Base-by-base conservation (phyloP, 371 early-diverging fungal genomes). In the Mortierella sp. region DNA sequence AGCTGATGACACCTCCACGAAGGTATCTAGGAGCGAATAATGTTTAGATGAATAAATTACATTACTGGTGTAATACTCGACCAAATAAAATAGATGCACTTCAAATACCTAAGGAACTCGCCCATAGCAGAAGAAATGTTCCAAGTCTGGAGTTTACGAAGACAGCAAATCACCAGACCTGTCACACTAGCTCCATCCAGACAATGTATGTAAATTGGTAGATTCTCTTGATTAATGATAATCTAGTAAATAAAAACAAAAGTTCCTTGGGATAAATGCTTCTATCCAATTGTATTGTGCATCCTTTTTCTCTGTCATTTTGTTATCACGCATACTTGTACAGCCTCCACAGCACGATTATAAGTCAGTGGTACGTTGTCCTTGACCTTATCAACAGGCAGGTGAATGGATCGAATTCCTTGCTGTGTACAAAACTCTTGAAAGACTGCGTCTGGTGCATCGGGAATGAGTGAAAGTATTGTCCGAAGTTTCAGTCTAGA, bases 121-220 rank as follows among this genome's bases (percentile, higher is more conserved):
- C 88, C 85, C 83, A 95, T 86, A 10, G 90, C 89, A 22, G 91
- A 90, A 6, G 92, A 85, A 15, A 89, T 79, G 23, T 89, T 88
- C 98, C 97, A 98, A 76, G 93, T 88, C 85, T 97, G 97, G 53
- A 98, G 75, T 69, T 95, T 96, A 37, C 98, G 87, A 60, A 98
- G 71, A 72, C 96, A 95, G 66, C 94, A 93, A 13, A 96, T 82
- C 0, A 95, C 91, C 8, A 96, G 79, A 0, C 95, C 95, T 1
- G 96, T 97, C 19, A 96, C 96, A 64, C 94, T 88, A 0, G 95
- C 91, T 13, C 98, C 98, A 72, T 97, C 96, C 22, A 96, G 79
- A 70, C 98, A 98, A 75, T 98, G 98, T 1, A 97, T 70, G 76
- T 94, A 98, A 22, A 96, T 59, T 0, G 97, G 98, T 62, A 87